Base-by-base conservation (phyloP, 345 rosid genomes). In the Schrenkiella parvula region DNA sequence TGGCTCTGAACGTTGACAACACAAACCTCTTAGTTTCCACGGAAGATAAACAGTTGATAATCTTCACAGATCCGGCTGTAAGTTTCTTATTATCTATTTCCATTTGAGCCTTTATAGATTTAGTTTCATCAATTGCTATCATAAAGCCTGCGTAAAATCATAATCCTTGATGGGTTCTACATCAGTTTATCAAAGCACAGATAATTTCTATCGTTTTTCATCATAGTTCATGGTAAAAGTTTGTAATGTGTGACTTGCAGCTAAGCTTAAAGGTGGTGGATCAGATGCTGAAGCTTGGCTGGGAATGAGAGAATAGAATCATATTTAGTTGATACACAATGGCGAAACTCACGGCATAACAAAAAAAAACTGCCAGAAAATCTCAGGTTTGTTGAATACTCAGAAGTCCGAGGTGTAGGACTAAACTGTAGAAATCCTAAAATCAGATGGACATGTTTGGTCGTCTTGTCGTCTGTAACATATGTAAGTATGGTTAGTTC, bases 231-330 rank as follows among this genome's bases (percentile, higher is more conserved):
- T 73, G 60, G 62, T 19, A 18, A 17, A 62, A 57, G 8, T 26
- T 37, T 0, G 22, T 57, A 38, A 50, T 25, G 8, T 7, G 55
- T 62, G 52, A 35, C n/a, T 66, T 80, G 81, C 89, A 91, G 98
- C 84, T 89, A 83, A 95, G 98, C 83, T 80, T 88, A 79, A 88
- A 85, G 84, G 88, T 88, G 55, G 96, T 91, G 72, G 96, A 95
- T 80, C 98, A 86, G 42, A 91, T 87, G 99, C 87, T 95, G 41
- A 95, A 89, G 85, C 97, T 89, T 72, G 96, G 99, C n/a, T 89
- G 96, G 97, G 98, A 91, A 82, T 96, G 97, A 75, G 43, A 76
- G n/a, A 55, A 34, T 26, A 53, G 26, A 68, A 25, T 31, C 39
- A 66, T 41, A 67, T 29, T 23, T 41, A 53, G 0, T 12, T 57